These are phyloP conservation scores for Entomortierella parvispora DNA, from an alignment of 192 early-diverging fungal species.

Conservation along the genomic window DNA sequence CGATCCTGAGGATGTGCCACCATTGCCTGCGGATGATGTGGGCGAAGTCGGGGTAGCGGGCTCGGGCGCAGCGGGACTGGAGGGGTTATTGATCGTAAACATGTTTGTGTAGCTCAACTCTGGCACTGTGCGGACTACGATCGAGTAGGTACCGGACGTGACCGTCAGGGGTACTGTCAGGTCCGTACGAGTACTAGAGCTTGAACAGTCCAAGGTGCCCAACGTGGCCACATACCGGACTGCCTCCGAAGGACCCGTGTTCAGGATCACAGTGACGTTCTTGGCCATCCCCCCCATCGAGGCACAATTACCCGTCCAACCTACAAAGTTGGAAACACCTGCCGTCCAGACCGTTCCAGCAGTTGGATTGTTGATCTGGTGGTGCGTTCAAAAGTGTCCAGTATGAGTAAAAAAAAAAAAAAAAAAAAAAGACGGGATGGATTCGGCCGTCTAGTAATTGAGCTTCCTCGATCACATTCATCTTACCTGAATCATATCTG, in stretches of 20 bases:
- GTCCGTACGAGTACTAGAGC: slow-evolving; percentile 40
- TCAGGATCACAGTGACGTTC: slow-evolving; percentile 48
- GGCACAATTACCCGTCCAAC: slow-evolving; percentile 50
- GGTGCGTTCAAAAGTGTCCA: background rate
- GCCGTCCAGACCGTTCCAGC: slow-evolving; percentile 47
- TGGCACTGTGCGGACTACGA: slow-evolving; percentile 41
- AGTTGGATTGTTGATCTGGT: slow-evolving; percentile 45
- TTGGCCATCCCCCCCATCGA: slow-evolving; percentile 42
- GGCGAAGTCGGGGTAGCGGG: slow-evolving; percentile 7
- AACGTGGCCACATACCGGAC: slow-evolving; percentile 49
- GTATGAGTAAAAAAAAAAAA: background rate
- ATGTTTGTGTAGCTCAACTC: slow-evolving; percentile 52
- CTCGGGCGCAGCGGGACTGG: slow-evolving; percentile 8
- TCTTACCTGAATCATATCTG: slow-evolving; percentile 51
- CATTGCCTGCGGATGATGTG: background rate
- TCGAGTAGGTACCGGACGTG: slow-evolving; percentile 37
- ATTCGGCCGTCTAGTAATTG: background rate
- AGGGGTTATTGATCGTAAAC: slow-evolving; percentile 49
- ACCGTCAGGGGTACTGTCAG: slow-evolving; percentile 35
- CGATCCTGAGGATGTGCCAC: background rate
- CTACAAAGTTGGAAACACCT: slow-evolving; percentile 50
- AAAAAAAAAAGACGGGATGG: background rate
- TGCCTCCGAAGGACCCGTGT: slow-evolving; percentile 43
- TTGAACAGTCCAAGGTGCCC: slow-evolving; percentile 44
- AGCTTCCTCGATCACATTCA: background rate